Evolutionary conservation across 768 basidiomycete genomes (phyloP).

Genomic region (Leccinum variicolor): DNA sequence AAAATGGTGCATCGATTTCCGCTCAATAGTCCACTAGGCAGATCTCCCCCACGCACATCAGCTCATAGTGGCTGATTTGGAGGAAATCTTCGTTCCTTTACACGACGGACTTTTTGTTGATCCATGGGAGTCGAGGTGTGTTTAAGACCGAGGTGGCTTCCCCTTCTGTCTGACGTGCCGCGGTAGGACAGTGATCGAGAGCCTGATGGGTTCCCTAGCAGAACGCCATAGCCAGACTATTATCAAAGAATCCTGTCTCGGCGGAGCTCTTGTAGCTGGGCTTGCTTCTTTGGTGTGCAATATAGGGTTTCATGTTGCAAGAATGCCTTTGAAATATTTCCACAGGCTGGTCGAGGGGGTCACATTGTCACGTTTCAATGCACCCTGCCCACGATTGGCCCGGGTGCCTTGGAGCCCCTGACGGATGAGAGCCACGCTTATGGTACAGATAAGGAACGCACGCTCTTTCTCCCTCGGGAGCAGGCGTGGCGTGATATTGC

Average conservation of each 20-base stretch:
- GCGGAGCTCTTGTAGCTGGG: constrained; percentile 69
- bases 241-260: constrained; percentile 61
- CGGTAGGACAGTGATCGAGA: constrained; percentile 58
- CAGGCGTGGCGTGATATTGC: constrained; percentile 78
- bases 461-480: constrained; percentile 76
- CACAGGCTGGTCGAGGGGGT: constrained; percentile 66
- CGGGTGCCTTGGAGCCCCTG: constrained; percentile 60
- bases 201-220: constrained; percentile 63
- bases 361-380: constrained; percentile 73
- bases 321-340: constrained; percentile 7
- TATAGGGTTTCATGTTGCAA: constrained; percentile 11
- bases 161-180: constrained; percentile 4
- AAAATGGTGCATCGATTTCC: constrained; percentile 4
- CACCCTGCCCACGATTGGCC: constrained; percentile 65
- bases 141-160: constrained; percentile 4
- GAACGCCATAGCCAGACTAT: constrained; percentile 50
- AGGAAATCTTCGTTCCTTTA: constrained; percentile 89
- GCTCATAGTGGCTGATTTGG: constrained; percentile 82
- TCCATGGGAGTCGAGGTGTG: constrained; percentile 66
- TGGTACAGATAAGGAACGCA: constrained; percentile 84
- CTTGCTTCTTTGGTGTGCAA: constrained; percentile 67
- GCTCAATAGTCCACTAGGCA: constrained; percentile 33
- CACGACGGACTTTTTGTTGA: constrained; percentile 72
- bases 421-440: constrained; percentile 63
- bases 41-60: constrained; percentile 53